Evolutionary conservation across 2,329 filamentous ascomycete genomes (phyloP).

Genomic region (Pseudogymnoascus sp.): DNA sequence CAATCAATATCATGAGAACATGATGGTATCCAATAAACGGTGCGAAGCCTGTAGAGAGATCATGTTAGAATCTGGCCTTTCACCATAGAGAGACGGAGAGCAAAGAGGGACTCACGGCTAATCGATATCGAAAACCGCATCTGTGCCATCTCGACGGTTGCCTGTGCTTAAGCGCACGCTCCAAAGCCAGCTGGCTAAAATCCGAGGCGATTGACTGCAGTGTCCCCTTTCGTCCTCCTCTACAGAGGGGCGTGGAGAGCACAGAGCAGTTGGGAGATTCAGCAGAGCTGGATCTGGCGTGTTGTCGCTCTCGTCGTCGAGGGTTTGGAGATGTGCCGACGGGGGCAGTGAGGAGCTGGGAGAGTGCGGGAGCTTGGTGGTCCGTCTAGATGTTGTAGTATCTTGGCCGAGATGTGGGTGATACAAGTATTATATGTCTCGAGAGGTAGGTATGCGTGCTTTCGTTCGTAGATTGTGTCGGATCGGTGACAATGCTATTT

Average conservation of each 20-base stretch:
- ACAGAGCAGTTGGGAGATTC: slow-evolving; percentile 7
- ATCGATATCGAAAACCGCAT: slow-evolving; percentile 8
- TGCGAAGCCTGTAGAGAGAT: slow-evolving; percentile 44
- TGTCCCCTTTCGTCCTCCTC: slow-evolving; percentile 7
- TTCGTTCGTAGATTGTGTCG: background rate
- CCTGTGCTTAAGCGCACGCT: slow-evolving; percentile 6
- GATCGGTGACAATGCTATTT: slow-evolving; percentile 2
- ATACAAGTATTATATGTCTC: slow-evolving; percentile 2
- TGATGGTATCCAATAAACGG: slow-evolving; percentile 69
- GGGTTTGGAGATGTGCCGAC: background rate
- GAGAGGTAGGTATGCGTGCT: background rate
- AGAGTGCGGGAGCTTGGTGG: background rate
- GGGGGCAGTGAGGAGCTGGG: background rate
- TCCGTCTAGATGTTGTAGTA: background rate
- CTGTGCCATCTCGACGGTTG: slow-evolving; percentile 1
- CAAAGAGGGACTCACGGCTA: background rate
- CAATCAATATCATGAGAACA: slow-evolving; percentile 96
- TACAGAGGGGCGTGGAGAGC: slow-evolving; percentile 7
- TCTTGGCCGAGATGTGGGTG: background rate
- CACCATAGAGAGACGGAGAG: background rate
- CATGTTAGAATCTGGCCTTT: background rate
- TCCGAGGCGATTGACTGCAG: slow-evolving; percentile 4
- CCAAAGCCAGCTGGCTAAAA: background rate
- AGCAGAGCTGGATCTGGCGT: slow-evolving; percentile 2
- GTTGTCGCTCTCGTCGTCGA: slow-evolving; percentile 5